Evolutionary conservation across 805 yeast species (phyloP).

Genomic region (Metschnikowia baotianmanensis): DNA sequence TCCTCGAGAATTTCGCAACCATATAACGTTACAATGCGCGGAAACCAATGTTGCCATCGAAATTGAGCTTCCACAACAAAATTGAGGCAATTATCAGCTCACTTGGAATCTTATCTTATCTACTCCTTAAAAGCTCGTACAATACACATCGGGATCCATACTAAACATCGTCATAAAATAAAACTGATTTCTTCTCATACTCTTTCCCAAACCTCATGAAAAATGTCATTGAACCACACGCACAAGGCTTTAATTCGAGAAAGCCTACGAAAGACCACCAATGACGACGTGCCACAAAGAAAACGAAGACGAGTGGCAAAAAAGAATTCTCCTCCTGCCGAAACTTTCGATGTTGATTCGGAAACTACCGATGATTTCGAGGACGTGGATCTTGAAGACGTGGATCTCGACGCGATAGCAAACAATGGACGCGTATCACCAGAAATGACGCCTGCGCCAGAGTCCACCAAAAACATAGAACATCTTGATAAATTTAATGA

Average conservation of each 20-base stretch:
- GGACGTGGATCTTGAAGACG: conserved; percentile 18
- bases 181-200: not conserved
- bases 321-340: not conserved
- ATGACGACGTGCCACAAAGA: conserved; percentile 1
- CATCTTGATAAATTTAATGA: not conserved
- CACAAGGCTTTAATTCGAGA: conserved; percentile 17
- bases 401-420: conserved; percentile 27
- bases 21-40: no score
- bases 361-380: conserved; percentile 10
- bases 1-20: no score
- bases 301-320: conserved; percentile 10
- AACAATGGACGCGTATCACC: not conserved
- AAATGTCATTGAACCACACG: conserved; percentile 12
- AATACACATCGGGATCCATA: no score
- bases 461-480: not conserved
- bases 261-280: conserved; percentile 5
- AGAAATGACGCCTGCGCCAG: not conserved
- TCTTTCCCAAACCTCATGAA: not conserved
- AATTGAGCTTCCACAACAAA: no score
- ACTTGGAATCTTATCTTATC: no score
- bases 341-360: conserved; percentile 10
- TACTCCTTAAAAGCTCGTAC: no score
- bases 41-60: no score
- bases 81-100: no score
- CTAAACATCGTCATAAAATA: no score